These are phyloP conservation scores for Aspergillus olivimuriae DNA, from an alignment of 495 filamentous ascomycete genomes.

Conservation along the genomic window DNA sequence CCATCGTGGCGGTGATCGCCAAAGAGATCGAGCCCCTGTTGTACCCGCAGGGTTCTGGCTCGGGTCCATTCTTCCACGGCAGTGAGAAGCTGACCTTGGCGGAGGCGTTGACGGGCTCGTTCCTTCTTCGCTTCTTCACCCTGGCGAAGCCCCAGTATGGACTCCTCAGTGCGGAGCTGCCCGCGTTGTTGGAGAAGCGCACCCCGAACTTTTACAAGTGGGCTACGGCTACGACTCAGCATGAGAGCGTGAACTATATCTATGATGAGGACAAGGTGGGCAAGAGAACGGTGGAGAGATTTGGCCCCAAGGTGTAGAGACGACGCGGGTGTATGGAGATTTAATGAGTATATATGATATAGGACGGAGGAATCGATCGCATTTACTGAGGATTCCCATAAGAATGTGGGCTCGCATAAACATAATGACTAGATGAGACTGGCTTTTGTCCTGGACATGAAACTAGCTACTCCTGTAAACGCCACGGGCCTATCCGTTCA, in stretches of 20 bases:
- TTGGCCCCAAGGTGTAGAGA: too few species aligned
- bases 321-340: too few species aligned
- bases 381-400: too few species aligned
- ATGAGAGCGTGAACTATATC: slow-evolving; percentile 63
- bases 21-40: slow-evolving; percentile 76
- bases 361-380: too few species aligned
- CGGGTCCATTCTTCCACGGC: slow-evolving; percentile 73
- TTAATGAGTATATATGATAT: too few species aligned
- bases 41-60: slow-evolving; percentile 36
- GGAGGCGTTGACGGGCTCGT: slow-evolving; percentile 71
- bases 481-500: slow-evolving; percentile 55
- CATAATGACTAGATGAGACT: too few species aligned
- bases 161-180: slow-evolving; percentile 45
- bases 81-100: slow-evolving; percentile 66
- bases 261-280: slow-evolving; percentile 41
- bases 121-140: slow-evolving; percentile 52
- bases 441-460: too few species aligned
- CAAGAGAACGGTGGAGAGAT: slow-evolving; percentile 14
- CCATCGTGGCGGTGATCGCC: slow-evolving; percentile 45
- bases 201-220: slow-evolving; percentile 63
- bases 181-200: slow-evolving; percentile 40
- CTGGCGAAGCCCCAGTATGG: slow-evolving; percentile 44
- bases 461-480: too few species aligned
- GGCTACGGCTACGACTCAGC: slow-evolving; percentile 52
- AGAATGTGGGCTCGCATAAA: too few species aligned